A percentile compares a stretch with the other conserved stretches of the same genome.
Evolutionary conservation across 1,139 yeast species (phyloP).

Genomic region (Sugiyamaella neomexicana): DNA sequence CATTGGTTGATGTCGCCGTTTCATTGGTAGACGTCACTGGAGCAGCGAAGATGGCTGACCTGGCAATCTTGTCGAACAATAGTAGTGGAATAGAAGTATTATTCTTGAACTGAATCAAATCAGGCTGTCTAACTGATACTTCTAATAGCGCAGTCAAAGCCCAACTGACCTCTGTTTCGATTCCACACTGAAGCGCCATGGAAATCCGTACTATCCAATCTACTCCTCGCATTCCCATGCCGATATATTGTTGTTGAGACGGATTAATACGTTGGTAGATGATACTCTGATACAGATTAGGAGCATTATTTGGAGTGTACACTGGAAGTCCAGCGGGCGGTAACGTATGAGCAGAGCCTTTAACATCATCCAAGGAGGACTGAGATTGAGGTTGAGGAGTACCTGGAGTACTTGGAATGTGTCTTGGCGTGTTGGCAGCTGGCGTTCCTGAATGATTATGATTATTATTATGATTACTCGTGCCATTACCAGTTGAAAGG

Average conservation of each 20-base stretch:
- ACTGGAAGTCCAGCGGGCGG: constrained; percentile 38
- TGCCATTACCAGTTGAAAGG: neutral
- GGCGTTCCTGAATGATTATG: constrained; percentile 6
- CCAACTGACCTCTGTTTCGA: constrained; percentile 64
- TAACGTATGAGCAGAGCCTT: constrained; percentile 19
- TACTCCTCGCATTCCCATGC: constrained; percentile 37
- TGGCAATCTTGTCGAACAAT: constrained; percentile 14
- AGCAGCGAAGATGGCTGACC: constrained; percentile 15
- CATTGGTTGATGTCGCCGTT: neutral
- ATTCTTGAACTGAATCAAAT: constrained; percentile 50
- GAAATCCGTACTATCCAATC: constrained; percentile 53
- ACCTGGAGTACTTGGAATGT: constrained; percentile 4
- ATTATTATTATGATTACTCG: neutral
- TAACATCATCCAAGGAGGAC: constrained; percentile 3
- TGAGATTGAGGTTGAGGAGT: constrained; percentile 9
- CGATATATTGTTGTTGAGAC: constrained; percentile 22
- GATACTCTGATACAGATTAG: constrained; percentile 37
- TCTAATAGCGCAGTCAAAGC: constrained; percentile 61
- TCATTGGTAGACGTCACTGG: constrained; percentile 6
- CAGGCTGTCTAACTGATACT: constrained; percentile 54
- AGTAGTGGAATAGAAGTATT: constrained; percentile 41
- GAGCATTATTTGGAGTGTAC: constrained; percentile 40
- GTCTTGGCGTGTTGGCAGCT: neutral
- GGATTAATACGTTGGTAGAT: constrained; percentile 27
- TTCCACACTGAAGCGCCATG: constrained; percentile 62